Conservation (phyloP, 2,329 filamentous ascomycete genomes). For the Fusarium sp. region DNA sequence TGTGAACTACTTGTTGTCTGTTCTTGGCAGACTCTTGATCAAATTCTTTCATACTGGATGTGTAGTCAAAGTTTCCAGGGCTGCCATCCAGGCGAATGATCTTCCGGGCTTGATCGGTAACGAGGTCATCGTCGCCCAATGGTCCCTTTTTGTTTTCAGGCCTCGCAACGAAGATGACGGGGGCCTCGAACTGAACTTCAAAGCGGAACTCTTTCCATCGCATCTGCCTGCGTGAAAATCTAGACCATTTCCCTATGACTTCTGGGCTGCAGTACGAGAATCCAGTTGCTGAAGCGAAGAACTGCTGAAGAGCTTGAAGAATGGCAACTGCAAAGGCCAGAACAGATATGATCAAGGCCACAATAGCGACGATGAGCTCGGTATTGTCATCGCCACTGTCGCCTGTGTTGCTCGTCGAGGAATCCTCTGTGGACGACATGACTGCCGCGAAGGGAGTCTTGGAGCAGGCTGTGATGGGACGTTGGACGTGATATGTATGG, state of each 20-base stretch:
- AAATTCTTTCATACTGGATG: constrained; percentile 29
- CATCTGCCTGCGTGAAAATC: constrained; percentile 47
- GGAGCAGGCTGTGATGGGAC: too few species aligned
- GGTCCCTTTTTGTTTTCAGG: constrained; percentile 49
- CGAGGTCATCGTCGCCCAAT: constrained; percentile 22
- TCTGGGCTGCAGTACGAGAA: constrained; percentile 51
- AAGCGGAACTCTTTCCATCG: constrained; percentile 52
- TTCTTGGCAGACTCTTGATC: constrained; percentile 28
- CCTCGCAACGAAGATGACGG: constrained; percentile 54
- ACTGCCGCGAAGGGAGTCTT: too few species aligned
- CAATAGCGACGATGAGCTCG: constrained; percentile 47
- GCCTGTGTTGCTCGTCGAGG: too few species aligned
- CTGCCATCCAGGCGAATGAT: constrained; percentile 32
- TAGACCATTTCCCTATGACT: constrained; percentile 53
- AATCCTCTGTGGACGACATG: too few species aligned
- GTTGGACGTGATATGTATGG: too few species aligned
- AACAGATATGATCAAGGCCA: constrained; percentile 54
- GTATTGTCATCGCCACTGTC: constrained; percentile 19
- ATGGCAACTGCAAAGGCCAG: constrained; percentile 52
- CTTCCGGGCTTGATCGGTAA: constrained; percentile 25
- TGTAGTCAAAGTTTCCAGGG: constrained; percentile 24
- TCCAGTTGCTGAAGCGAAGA: constrained; percentile 53
- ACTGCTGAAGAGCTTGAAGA: constrained; percentile 54
- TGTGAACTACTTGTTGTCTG: constrained; percentile 33
- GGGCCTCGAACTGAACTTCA: constrained; percentile 53